Evolutionary conservation across 768 basidiomycete genomes (phyloP).

Genomic region (Boletus sp.): DNA sequence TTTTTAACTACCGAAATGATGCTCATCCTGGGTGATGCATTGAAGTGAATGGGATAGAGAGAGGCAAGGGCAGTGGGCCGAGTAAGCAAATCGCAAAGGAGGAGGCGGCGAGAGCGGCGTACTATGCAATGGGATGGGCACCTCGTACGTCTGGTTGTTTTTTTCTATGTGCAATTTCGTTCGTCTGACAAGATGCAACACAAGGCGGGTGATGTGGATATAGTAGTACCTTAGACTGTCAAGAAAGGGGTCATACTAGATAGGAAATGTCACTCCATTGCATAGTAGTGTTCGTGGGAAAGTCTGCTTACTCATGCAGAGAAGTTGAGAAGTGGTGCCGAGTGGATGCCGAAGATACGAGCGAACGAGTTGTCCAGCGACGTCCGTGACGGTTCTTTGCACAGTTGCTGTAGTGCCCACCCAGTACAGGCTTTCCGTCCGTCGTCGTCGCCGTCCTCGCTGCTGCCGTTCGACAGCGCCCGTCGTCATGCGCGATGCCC

Average conservation of each 20-base stretch:
- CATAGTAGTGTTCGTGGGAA: conserved; percentile 18
- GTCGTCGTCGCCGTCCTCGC: not conserved
- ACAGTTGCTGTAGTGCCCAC: not conserved
- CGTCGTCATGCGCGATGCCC: conserved; percentile 28
- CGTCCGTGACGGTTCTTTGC: conserved; percentile 19
- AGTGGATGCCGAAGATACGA: conserved; percentile 29
- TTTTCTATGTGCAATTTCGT: not conserved
- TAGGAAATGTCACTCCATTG: conserved; percentile 11
- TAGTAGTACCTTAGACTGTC: not conserved
- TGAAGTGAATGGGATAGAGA: conserved; percentile 67
- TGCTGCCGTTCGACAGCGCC: not conserved
- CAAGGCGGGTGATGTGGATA: conserved; percentile 21
- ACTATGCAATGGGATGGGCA: conserved; percentile 75
- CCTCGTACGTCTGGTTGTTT: conserved; percentile 32
- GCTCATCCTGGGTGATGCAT: conserved; percentile 2
- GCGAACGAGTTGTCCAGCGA: conserved; percentile 12
- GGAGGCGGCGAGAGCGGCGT: conserved; percentile 70
- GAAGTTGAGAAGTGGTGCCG: conserved; percentile 14
- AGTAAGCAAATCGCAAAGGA: conserved; percentile 80
- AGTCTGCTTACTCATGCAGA: conserved; percentile 23
- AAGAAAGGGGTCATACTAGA: conserved; percentile 13
- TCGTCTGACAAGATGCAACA: not conserved
- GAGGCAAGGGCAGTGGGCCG: conserved; percentile 61
- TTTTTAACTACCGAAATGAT: not conserved
- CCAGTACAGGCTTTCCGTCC: not conserved